Percentiles rank a stretch among this genome's conserved stretches.
Conservation (phyloP, 108 stramenopile species). For the Cafeteria roenbergensis region DNA sequence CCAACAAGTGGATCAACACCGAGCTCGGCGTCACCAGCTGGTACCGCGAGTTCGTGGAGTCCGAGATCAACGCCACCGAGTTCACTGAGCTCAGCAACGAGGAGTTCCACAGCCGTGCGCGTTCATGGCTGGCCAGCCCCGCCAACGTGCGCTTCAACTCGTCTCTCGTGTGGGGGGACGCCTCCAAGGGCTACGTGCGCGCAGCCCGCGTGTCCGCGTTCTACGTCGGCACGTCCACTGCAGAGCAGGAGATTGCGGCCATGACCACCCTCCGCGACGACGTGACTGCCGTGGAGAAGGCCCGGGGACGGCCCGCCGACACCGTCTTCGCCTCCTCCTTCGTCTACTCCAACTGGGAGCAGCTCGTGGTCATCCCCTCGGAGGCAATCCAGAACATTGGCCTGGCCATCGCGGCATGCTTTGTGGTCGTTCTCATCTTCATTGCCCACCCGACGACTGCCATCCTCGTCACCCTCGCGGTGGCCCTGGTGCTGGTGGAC, state of each 20-base stretch:
- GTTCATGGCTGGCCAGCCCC: too few species aligned
- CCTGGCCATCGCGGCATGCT: conserved; percentile 38
- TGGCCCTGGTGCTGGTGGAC: conserved; percentile 24
- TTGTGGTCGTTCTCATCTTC: conserved; percentile 28
- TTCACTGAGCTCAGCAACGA: neutral
- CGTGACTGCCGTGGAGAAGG: conserved; percentile 3
- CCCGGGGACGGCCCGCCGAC: neutral
- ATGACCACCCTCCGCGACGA: conserved; percentile 15
- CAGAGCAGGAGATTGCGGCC: conserved; percentile 20
- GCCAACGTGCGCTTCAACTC: conserved; percentile 9
- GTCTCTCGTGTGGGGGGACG: neutral
- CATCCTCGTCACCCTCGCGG: conserved; percentile 27
- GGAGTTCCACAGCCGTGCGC: too few species aligned
- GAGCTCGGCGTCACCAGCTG: neutral
- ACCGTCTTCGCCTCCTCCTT: conserved; percentile 26
- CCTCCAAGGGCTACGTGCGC: neutral
- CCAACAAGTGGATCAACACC: neutral
- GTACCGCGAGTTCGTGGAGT: neutral
- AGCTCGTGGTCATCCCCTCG: conserved; percentile 26
- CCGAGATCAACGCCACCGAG: too few species aligned
- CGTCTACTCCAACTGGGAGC: conserved; percentile 31
- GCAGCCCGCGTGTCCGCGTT: neutral
- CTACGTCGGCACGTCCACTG: neutral
- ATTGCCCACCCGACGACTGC: conserved; percentile 26
- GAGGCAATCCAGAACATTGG: conserved; percentile 57